phyloP scores from a whole-genome alignment of 1,139 yeast genomes.

The Zygosaccharomyces sapae region DNA sequence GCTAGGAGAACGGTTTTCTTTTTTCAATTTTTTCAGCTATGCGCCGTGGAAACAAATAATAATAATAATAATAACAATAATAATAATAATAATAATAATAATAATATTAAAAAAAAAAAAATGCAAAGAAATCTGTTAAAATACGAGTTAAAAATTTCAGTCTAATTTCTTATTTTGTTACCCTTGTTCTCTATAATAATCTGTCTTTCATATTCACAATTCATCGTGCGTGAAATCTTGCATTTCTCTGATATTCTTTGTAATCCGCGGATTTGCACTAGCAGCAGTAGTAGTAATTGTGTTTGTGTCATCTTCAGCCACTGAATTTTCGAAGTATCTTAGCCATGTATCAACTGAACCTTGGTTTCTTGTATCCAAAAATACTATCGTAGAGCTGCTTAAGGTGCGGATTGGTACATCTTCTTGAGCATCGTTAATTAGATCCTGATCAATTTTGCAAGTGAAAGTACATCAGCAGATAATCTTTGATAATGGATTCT shows the following conservation, averaged over 20 bases:
- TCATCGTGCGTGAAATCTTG: slow-evolving; percentile 16
- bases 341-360: not conserved
- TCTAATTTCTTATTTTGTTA: not conserved
- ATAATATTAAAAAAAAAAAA: no score
- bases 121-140: not conserved
- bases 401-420: slow-evolving; percentile 29
- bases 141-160: not conserved
- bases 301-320: not conserved
- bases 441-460: slow-evolving; percentile 84
- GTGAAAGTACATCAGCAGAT: slow-evolving; percentile 72
- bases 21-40: not conserved
- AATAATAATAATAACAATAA: no score
- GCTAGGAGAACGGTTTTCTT: not conserved
- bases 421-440: slow-evolving; percentile 79
- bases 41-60: no score
- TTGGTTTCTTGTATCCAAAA: slow-evolving; percentile 4
- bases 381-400: slow-evolving; percentile 1
- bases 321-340: not conserved
- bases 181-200: not conserved
- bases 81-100: no score
- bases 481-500: slow-evolving; percentile 84
- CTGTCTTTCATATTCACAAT: slow-evolving; percentile 7
- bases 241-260: not conserved
- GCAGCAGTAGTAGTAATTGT: not conserved
- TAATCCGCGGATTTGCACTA: not conserved